Conservation (phyloP, 2,329 filamentous ascomycete genomes). For the Arthrobotrys megalospora region DNA sequence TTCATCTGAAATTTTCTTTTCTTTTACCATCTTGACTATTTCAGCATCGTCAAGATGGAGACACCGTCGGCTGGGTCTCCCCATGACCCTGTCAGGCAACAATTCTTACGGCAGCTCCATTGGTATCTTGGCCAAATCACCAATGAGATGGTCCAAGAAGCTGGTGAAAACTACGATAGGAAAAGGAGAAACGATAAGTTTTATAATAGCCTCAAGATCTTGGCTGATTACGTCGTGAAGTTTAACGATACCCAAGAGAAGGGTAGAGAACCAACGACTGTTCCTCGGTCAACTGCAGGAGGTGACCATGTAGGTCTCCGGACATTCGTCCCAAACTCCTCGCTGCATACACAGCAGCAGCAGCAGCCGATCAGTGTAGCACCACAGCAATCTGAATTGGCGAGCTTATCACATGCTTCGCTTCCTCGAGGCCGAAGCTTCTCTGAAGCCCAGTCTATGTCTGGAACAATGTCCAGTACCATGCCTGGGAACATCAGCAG, state of each 20-base stretch:
- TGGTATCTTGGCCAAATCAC: conserved; percentile 56
- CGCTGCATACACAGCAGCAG: conserved; percentile 30
- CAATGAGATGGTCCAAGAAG: conserved; percentile 39
- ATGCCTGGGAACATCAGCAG: conserved; percentile 10
- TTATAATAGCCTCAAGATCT: conserved; percentile 45
- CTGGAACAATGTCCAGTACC: conserved; percentile 17
- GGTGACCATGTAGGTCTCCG: conserved; percentile 36
- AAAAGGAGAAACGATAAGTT: conserved; percentile 58
- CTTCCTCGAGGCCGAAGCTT: conserved; percentile 43
- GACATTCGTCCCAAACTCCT: conserved; percentile 13
- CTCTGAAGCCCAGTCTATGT: conserved; percentile 24
- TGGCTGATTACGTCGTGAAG: conserved; percentile 55
- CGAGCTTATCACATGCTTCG: conserved; percentile 44
- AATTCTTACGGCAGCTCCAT: conserved; percentile 54
- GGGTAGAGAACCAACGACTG: conserved; percentile 35
- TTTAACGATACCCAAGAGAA: conserved; percentile 54
- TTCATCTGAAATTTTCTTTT: conserved; percentile 21
- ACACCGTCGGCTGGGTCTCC: conserved; percentile 37
- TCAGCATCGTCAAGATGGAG: conserved; percentile 57
- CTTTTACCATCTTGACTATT: conserved; percentile 52
- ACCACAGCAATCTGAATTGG: conserved; percentile 47
- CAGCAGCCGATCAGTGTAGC: conserved; percentile 24
- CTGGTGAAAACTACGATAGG: conserved; percentile 49
- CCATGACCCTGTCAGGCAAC: conserved; percentile 58
- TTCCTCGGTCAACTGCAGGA: conserved; percentile 16